phyloP scores from a whole-genome alignment of 2,329 filamentous ascomycete species.

The Raffaelea arxii region DNA sequence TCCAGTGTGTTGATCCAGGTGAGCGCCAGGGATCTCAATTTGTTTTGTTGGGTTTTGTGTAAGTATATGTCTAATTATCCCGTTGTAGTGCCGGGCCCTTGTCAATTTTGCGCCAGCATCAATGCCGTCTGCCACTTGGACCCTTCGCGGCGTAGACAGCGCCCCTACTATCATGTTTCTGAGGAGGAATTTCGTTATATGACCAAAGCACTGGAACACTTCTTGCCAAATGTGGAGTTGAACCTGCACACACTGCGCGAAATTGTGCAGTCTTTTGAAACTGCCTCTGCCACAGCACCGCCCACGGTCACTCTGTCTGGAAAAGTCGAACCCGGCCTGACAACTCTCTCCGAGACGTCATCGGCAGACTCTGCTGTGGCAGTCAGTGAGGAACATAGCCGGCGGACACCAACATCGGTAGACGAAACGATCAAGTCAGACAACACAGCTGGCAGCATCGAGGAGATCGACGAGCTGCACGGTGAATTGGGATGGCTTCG shows the following conservation, averaged over 20 bases:
- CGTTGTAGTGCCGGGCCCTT: slow-evolving; percentile 19
- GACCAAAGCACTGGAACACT: slow-evolving; percentile 18
- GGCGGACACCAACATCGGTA: slow-evolving; percentile 2
- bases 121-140: slow-evolving; percentile 17
- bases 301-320: background rate
- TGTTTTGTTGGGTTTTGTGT: too few relatives aligned
- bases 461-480: slow-evolving; percentile 15
- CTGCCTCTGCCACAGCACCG: background rate
- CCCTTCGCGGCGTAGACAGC: slow-evolving; percentile 18
- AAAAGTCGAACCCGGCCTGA: background rate
- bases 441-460: slow-evolving; percentile 7
- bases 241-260: slow-evolving; percentile 15
- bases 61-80: too few relatives aligned
- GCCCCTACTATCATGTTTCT: slow-evolving; percentile 20
- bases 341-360: background rate
- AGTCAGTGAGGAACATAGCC: slow-evolving; percentile 1
- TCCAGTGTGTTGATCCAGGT: slow-evolving; percentile 12
- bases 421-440: slow-evolving; percentile 2
- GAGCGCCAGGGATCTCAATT: too few relatives aligned
- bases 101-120: slow-evolving; percentile 19
- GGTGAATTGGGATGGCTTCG: slow-evolving; percentile 15
- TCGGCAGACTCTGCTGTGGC: slow-evolving; percentile 7
- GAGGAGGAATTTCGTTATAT: slow-evolving; percentile 20
- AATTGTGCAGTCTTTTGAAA: slow-evolving; percentile 10
- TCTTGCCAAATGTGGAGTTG: slow-evolving; percentile 16